Evolutionary conservation across 2,329 filamentous ascomycete genomes (phyloP).

Genomic region (Aaosphaeria arxii): DNA sequence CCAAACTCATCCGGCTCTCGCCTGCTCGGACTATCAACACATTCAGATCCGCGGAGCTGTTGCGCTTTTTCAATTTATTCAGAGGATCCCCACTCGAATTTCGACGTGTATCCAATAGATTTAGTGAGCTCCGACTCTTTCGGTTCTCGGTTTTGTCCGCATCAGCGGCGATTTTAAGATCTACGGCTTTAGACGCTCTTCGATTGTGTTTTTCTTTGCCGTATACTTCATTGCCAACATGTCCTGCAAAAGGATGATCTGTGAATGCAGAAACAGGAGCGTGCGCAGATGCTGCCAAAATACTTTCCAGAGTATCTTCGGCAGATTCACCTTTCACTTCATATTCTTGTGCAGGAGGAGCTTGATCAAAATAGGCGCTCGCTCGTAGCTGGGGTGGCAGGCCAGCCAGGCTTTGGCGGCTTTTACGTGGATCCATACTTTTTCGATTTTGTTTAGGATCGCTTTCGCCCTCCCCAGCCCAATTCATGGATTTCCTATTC

Average conservation of each 20-base stretch:
- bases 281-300: slow-evolving; percentile 82
- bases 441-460: slow-evolving; percentile 20
- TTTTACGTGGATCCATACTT: slow-evolving; percentile 29
- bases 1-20: slow-evolving; percentile 36
- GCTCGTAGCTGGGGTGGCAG: slow-evolving; percentile 83
- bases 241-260: slow-evolving; percentile 79
- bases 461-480: slow-evolving; percentile 32
- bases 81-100: slow-evolving; percentile 34
- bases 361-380: slow-evolving; percentile 83
- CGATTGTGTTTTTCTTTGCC: slow-evolving; percentile 43
- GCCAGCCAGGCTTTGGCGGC: slow-evolving; percentile 47
- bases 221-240: slow-evolving; percentile 72
- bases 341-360: slow-evolving; percentile 55
- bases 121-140: slow-evolving; percentile 37
- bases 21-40: slow-evolving; percentile 28
- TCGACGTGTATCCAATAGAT: slow-evolving; percentile 35
- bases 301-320: slow-evolving; percentile 83
- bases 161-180: slow-evolving; percentile 11
- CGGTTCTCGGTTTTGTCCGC: slow-evolving; percentile 20
- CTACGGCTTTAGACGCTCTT: slow-evolving; percentile 41
- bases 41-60: slow-evolving; percentile 38
- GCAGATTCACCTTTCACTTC: slow-evolving; percentile 72
- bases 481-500: slow-evolving; percentile 51
- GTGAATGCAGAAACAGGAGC: slow-evolving; percentile 91
- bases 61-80: slow-evolving; percentile 41